These are phyloP conservation scores for Porcisia deanei DNA, from an alignment of 208 protist species.

Conservation along the genomic window DNA sequence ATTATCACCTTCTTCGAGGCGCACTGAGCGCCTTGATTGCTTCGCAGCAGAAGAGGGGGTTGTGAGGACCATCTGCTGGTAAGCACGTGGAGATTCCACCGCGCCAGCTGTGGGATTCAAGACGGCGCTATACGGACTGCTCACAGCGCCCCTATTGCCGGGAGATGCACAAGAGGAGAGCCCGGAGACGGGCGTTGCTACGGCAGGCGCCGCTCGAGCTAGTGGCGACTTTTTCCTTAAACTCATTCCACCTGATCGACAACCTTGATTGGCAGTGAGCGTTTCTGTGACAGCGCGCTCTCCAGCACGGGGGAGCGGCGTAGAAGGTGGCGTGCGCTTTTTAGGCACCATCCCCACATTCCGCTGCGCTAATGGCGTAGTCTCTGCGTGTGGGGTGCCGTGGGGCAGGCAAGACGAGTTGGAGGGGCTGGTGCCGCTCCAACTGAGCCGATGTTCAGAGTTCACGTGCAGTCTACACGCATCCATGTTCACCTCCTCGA, in stretches of 20 bases:
- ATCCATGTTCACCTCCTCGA: slow-evolving; percentile 36
- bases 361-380: background rate
- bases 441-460: background rate
- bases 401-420: background rate
- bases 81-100: too few relatives aligned
- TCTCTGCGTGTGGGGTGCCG: background rate
- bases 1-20: slow-evolving; percentile 47
- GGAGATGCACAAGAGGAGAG: background rate
- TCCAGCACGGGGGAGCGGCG: background rate
- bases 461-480: background rate
- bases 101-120: background rate
- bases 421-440: background rate
- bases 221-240: slow-evolving; percentile 41
- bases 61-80: background rate
- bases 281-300: background rate
- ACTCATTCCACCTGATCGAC: slow-evolving; percentile 20
- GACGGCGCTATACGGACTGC: background rate
- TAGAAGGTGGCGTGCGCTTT: slow-evolving; percentile 17
- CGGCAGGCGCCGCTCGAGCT: background rate
- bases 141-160: background rate
- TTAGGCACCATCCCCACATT: background rate
- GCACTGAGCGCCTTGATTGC: slow-evolving; percentile 18
- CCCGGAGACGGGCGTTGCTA: background rate
- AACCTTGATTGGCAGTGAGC: background rate
- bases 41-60: slow-evolving; percentile 4